Base-by-base conservation (phyloP, 495 filamentous ascomycete genomes). In the Hypoxylon rickii region DNA sequence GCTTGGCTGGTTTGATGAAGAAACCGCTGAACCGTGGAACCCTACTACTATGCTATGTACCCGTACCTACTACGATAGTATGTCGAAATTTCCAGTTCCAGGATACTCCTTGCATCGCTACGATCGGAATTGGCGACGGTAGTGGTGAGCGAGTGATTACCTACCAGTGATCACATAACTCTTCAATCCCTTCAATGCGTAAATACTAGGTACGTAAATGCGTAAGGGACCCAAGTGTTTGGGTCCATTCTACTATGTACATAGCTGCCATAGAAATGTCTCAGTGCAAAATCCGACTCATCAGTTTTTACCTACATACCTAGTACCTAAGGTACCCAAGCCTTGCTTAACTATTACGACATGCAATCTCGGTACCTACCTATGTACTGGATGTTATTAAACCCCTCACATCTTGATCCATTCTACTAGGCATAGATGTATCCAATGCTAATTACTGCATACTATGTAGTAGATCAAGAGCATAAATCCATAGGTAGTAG, bases 341-440 rank as follows among this genome's bases (percentile, higher is more conserved):
- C 4, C 24, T 55, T 55, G 49, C 36, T 55, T 41, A 37, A 61
- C 44, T 46, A 61, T 61, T 61, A 61, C 29, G 44, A 24, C 22
- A 51, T 22, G 40, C 19, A 62, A 62, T 62, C 38, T 62, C 58
- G 58, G 58, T 41, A 56, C n/a, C n/a, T n/a, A n/a, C n/a, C n/a
- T n/a, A n/a, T n/a, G n/a, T n/a, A n/a, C n/a, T n/a, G n/a, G n/a
- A n/a, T n/a, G n/a, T n/a, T n/a, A n/a, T n/a, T n/a, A n/a, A n/a
- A n/a, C n/a, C n/a, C n/a, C n/a, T n/a, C n/a, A n/a, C n/a, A n/a
- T n/a, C n/a, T n/a, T n/a, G n/a, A n/a, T n/a, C n/a, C n/a, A n/a
- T n/a, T n/a, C n/a, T n/a, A n/a, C n/a, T n/a, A n/a, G n/a, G n/a
- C n/a, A n/a, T n/a, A n/a, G n/a, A n/a, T n/a, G n/a, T n/a, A n/a